Percentiles rank a stretch among this genome's conserved stretches.
These are phyloP conservation scores for Globisporangium canariense DNA, from an alignment of 352 stramenopile genomes.

Conservation along the genomic window DNA sequence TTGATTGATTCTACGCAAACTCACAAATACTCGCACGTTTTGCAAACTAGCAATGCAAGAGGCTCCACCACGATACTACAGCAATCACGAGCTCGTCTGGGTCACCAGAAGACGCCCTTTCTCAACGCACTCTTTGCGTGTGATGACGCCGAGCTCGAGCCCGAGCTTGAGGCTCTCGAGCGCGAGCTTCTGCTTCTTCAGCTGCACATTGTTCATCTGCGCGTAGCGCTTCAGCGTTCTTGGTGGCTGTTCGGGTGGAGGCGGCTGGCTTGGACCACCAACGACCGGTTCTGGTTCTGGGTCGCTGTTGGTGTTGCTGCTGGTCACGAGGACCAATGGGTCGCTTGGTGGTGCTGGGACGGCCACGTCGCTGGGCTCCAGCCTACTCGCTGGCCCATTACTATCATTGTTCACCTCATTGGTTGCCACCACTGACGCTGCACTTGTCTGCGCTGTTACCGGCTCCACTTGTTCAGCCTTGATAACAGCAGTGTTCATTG, in stretches of 20 bases:
- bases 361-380: background rate
- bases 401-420: background rate
- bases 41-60: background rate
- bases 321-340: background rate
- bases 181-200: constrained; percentile 1
- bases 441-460: background rate
- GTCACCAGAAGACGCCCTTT: background rate
- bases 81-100: background rate
- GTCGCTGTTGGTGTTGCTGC: background rate
- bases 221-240: background rate
- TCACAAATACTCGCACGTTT: too few relatives aligned
- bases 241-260: background rate
- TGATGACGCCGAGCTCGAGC: background rate
- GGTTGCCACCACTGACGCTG: background rate
- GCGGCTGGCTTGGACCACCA: background rate
- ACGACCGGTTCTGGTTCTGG: background rate
- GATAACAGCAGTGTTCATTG: background rate
- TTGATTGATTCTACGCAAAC: too few relatives aligned
- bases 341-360: too few relatives aligned
- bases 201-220: background rate
- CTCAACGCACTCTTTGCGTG: background rate
- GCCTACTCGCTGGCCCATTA: background rate
- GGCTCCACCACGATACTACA: background rate
- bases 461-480: background rate
- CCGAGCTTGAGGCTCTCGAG: background rate